Percentiles rank a stretch among this genome's conserved stretches.
phyloP scores from a whole-genome alignment of 1,284 basidiomycete genomes.

The Boletus mariae region DNA sequence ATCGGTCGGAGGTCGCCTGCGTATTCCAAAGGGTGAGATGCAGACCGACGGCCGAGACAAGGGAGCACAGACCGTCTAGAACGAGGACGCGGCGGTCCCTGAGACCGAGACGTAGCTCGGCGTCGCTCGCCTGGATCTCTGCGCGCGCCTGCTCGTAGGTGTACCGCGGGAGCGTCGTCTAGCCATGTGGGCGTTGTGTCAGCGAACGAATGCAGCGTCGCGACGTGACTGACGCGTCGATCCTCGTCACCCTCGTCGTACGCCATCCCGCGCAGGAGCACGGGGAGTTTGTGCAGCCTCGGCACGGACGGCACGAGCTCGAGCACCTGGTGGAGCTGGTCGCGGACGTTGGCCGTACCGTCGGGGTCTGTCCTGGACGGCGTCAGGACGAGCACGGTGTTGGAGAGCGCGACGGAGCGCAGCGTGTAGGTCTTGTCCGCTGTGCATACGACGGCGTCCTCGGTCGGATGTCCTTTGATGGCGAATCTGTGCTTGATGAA shows the following conservation, averaged over 20 bases:
- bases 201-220: no score
- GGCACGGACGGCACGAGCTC: slow-evolving; percentile 74
- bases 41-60: not conserved
- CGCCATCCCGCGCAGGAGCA: slow-evolving; percentile 58
- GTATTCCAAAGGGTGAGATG: not conserved
- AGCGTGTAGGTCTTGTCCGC: slow-evolving; percentile 72
- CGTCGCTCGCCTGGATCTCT: slow-evolving; percentile 76
- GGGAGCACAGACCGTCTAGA: slow-evolving; percentile 53
- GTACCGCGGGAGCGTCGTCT: slow-evolving; percentile 40
- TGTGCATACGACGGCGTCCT: slow-evolving; percentile 89
- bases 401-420: slow-evolving; percentile 81
- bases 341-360: slow-evolving; percentile 55
- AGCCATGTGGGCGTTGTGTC: not conserved
- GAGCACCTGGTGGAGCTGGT: slow-evolving; percentile 72
- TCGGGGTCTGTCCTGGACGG: slow-evolving; percentile 40
- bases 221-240: slow-evolving; percentile 30
- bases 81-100: slow-evolving; percentile 66
- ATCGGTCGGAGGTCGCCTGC: slow-evolving; percentile 69
- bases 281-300: slow-evolving; percentile 63
- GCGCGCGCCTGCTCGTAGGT: slow-evolving; percentile 54
- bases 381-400: slow-evolving; percentile 75
- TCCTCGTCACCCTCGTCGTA: slow-evolving; percentile 64
- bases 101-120: slow-evolving; percentile 63
- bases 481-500: slow-evolving; percentile 47
- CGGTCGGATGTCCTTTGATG: slow-evolving; percentile 77